A percentile compares a stretch with the other conserved stretches of the same genome.
Evolutionary conservation across 768 basidiomycete species (phyloP).

Genomic region (Strobilomyces confusus): DNA sequence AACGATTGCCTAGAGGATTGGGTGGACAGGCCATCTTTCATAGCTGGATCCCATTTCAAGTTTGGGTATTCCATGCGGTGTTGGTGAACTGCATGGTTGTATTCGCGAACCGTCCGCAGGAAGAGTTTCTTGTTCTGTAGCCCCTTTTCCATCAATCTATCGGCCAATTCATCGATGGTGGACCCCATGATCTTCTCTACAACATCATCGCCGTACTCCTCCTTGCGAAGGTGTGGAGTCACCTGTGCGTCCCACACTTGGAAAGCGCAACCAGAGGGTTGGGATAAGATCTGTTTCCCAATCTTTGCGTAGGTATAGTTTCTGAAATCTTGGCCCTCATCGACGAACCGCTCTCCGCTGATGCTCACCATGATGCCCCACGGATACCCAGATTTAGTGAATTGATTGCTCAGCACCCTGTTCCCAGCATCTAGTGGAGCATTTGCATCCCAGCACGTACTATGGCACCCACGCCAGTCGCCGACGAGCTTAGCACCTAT

Average conservation of each 20-base stretch:
- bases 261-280: slow-evolving; percentile 58
- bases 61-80: slow-evolving; percentile 35
- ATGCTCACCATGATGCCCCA: slow-evolving; percentile 67
- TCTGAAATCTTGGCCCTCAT: slow-evolving; percentile 69
- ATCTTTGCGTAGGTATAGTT: slow-evolving; percentile 74
- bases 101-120: slow-evolving; percentile 43
- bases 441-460: slow-evolving; percentile 68
- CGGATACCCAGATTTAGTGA: slow-evolving; percentile 72
- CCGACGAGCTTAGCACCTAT: slow-evolving; percentile 54
- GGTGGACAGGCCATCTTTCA: slow-evolving; percentile 61
- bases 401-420: slow-evolving; percentile 61
- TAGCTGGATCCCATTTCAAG: slow-evolving; percentile 54
- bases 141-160: slow-evolving; percentile 42
- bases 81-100: slow-evolving; percentile 45
- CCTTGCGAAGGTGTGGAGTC: slow-evolving; percentile 44
- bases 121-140: slow-evolving; percentile 41
- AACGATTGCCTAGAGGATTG: slow-evolving; percentile 37
- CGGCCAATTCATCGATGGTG: slow-evolving; percentile 47
- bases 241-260: slow-evolving; percentile 60
- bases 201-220: slow-evolving; percentile 63
- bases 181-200: slow-evolving; percentile 52
- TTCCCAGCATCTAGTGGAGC: slow-evolving; percentile 48
- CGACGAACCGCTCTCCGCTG: slow-evolving; percentile 57
- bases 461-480: slow-evolving; percentile 71
- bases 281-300: slow-evolving; percentile 53